Evolutionary conservation across 2,329 filamentous ascomycete genomes (phyloP), one percentile per base, ranked within the genome.

Genomic region (Stagonosporopsis vannaccii): DNA sequence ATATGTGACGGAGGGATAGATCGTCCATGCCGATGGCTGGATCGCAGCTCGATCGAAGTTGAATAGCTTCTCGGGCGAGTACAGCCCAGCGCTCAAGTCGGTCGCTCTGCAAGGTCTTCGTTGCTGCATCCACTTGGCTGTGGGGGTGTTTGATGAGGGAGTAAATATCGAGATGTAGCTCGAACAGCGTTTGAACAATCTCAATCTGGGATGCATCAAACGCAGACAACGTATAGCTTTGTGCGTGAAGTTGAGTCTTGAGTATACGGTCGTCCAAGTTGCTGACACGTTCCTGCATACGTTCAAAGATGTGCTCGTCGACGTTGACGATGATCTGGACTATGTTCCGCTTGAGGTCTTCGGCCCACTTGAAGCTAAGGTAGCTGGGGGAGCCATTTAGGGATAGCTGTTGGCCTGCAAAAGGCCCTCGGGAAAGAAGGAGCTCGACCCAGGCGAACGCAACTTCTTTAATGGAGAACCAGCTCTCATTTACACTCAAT

Each of bases 151-250:
- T 87, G 63, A 88, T 85, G n/a, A 83, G 76, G 6, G 83, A 83
- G 68, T 86, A 88, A 8, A 88, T 78, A 66, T 90, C 87, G 6
- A 90, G 78, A 65, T 90, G 87, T 28, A 90, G 74, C 70, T 90
- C 88, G 62, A 87, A 89, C 3, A 90, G 75, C 2, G 82, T 81
- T 68, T 90, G 80, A 1, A 83, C 75, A 69, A 87, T 80, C 45
- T 85, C 83, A 36, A 84, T 70, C 25, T 79, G 66, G 12, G 70
- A 70, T 20, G 75, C 58, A 37, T 81, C 71, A 28, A 70, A 67
- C 2, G 63, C 52, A 0, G 70, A 67, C 3, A 77, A 40, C 15
- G 57, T 25, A 30, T 69, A 68, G 1, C 32, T 33, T 15, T 61
- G 51, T 9, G 58, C 65, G 11, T 61, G 48, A 6, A 62, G 40